Evolutionary conservation across 108 stramenopile genomes (phyloP).

Genomic region (Hondaea fermentalgiana): DNA sequence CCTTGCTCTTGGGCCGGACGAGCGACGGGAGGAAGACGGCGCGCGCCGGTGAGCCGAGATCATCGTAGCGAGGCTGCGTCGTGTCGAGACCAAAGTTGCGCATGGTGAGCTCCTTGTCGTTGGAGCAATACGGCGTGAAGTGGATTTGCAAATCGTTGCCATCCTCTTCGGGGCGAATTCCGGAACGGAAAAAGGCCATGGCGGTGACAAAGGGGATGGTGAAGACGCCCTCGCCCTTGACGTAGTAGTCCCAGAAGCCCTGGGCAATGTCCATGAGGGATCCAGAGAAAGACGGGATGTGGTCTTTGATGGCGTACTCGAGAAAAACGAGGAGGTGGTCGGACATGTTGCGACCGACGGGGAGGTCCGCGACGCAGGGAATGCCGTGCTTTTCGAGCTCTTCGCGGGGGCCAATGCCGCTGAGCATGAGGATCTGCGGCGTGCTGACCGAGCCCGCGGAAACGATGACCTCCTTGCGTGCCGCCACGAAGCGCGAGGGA

Average conservation of each 20-base stretch:
- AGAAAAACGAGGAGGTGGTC: slow-evolving; percentile 42
- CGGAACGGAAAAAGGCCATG: slow-evolving; percentile 5
- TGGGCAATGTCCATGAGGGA: neutral
- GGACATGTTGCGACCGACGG: slow-evolving; percentile 53
- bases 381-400: slow-evolving; percentile 31
- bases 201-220: neutral
- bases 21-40: neutral
- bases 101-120: neutral
- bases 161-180: neutral
- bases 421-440: slow-evolving; percentile 56
- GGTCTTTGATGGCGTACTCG: neutral
- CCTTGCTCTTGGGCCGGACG: neutral
- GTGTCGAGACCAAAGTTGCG: neutral
- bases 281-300: neutral
- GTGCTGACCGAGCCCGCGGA: slow-evolving; percentile 55
- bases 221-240: neutral
- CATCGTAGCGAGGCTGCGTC: neutral
- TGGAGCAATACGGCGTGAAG: neutral
- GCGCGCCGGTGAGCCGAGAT: neutral
- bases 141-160: slow-evolving; percentile 16
- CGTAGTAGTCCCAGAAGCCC: neutral
- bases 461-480: slow-evolving; percentile 52
- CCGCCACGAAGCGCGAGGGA: neutral
- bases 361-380: slow-evolving; percentile 26
- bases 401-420: slow-evolving; percentile 49